These are phyloP conservation scores for Ambrosiella cleistominuta DNA, from an alignment of 2,329 filamentous ascomycete genomes.

Conservation along the genomic window DNA sequence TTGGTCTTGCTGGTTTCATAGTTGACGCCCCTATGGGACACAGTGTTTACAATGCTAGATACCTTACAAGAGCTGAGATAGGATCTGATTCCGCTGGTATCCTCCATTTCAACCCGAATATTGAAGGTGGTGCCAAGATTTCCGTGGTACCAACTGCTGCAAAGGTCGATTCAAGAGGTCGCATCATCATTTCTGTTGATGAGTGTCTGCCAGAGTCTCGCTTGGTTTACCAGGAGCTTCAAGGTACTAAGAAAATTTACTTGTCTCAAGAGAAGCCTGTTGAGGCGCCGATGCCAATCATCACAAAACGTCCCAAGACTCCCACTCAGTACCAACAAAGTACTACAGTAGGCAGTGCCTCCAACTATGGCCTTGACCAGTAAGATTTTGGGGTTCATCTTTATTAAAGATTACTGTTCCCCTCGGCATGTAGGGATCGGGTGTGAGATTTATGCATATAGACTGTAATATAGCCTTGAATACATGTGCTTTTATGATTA, in stretches of 20 bases:
- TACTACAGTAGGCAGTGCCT: constrained; percentile 20
- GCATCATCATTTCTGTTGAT: constrained; percentile 27
- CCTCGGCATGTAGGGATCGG: too few species aligned
- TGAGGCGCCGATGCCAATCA: background rate
- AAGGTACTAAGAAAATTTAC: constrained; percentile 21
- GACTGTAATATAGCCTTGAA: constrained; percentile 11
- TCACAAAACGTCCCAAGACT: background rate
- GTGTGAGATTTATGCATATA: background rate
- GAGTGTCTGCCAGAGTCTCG: constrained; percentile 24
- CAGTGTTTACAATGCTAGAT: constrained; percentile 23
- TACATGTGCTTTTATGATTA: constrained; percentile 11
- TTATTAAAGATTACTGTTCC: too few species aligned
- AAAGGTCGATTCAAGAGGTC: constrained; percentile 32
- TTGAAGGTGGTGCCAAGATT: constrained; percentile 35
- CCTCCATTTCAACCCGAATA: constrained; percentile 26
- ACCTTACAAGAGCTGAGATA: constrained; percentile 1
- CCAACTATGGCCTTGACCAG: constrained; percentile 23
- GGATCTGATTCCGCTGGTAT: constrained; percentile 13
- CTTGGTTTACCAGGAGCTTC: constrained; percentile 20
- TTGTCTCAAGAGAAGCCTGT: constrained; percentile 4
- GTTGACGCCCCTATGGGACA: constrained; percentile 25
- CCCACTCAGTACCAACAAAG: constrained; percentile 4
- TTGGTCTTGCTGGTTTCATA: constrained; percentile 40
- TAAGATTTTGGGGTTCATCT: background rate
- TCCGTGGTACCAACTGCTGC: constrained; percentile 30